Base-by-base conservation (phyloP, 1,284 basidiomycete species). In the Athelia sp. region DNA sequence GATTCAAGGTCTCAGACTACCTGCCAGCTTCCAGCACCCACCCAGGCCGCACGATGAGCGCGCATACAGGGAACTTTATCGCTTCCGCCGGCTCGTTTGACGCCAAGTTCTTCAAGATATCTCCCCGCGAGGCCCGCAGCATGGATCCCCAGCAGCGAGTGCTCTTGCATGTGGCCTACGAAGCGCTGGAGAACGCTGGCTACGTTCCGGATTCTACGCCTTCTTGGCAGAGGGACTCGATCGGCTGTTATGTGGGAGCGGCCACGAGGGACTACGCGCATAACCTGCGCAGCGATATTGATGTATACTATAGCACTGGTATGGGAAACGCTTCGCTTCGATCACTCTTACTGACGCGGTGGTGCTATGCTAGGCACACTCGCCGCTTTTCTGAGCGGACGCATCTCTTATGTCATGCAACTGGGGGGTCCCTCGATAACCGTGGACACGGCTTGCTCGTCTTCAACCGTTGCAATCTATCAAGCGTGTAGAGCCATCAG, bases 131-230 rank as follows among this genome's bases (percentile, higher is more conserved):
- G 62, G 84, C 85, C 6, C 76, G 69, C 50, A 78, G 72, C 59
- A 87, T 88, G 82, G 84, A 88, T 58, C 86, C 86, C 4, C 86
- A 88, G 56, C 84, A 87, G 56, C 75, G 85, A 3, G 55, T 88
- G 17, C 66, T 88, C 2, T 71, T 88, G 21, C 84, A 82, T 26
- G 71, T 76, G 1, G 81, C 82, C 1, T 78, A 86, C 47, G 74
- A 84, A 51, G 86, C 86, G 0, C 66, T 89, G 4, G 86, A 88
- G 61, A 71, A 78, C 52, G 75, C 84, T 9, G 86, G 86, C 0
- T 88, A 84, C 56, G 78, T 84, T 14, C 82, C 84, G 0, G 65
- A 76, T 47, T 69, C 75, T 2, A 80, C 79, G 0, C 65, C 71
- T 3, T 70, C 73, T 1, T 82, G 73, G 56, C 59, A 69, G 38